Evolutionary conservation across 768 basidiomycete genomes (phyloP), one percentile per base, ranked within the genome.

Genomic region (Cystofilobasidium macerans): DNA sequence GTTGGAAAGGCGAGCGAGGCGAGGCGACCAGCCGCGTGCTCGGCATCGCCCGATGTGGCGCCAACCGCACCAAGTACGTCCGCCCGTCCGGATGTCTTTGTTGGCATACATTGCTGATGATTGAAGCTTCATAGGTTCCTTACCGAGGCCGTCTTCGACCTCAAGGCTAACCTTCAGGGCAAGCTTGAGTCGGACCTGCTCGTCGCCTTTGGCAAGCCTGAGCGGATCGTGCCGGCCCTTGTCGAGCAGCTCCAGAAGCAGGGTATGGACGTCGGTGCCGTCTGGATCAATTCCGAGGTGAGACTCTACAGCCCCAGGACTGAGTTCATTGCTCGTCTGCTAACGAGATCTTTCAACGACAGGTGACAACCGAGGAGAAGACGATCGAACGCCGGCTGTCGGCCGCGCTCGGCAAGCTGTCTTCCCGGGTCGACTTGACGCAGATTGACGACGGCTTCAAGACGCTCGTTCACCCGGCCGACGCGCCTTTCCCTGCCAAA

Each of bases 161-260:
- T 79, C 38, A 69, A 76, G 35, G 65, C 72, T 14, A 70, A 68
- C 40, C 43, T 75, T 42, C 13, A 72, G 71, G 18, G 18, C 28
- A 54, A 73, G 72, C 26, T 67, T 53, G 26, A 43, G 33, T 67
- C 65, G 0, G 77, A 78, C 64, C 69, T 80, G 61, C 61, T 77
- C 18, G 70, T 80, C 5, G 73, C 75, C 0, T 78, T 76, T 67
- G 79, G 79, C 11, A 69, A 70, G 35, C 75, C 76, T 9, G 79
- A 80, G 57, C 61, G 69, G 0, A 71, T 78, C 14, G 61, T 77
- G 2, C 71, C 73, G 14, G 62, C 69, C 16, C 56, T 79, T 9
- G 71, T 77, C 32, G 62, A 71, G 33, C 69, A 67, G 2, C 69
- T 78, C 3, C 63, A 72, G 62, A 69, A 70, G 22, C 67, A 70